Evolutionary conservation across 2,329 filamentous ascomycete genomes (phyloP), one percentile per base, ranked within the genome.

Genomic region (Botrytis fabae): DNA sequence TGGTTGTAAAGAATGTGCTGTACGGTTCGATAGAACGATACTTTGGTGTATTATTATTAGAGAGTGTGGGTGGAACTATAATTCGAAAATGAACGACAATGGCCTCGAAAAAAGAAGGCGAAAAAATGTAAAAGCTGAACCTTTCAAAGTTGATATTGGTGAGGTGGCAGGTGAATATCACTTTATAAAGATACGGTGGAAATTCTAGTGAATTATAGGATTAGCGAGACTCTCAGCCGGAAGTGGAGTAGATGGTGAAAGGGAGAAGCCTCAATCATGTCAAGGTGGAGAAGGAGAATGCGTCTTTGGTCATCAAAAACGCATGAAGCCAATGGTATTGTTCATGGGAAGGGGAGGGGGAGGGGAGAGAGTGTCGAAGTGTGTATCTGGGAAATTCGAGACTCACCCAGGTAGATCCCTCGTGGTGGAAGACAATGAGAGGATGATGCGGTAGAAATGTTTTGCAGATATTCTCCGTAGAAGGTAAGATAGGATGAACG

Each of bases 401-500:
- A 66, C 70, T 71, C 48, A 71, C 61, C 75, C 73, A 69, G 69
- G 70, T 73, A 72, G 74, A 76, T 77, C 74, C 76, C 76, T 77
- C 77, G 70, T 66, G 71, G 57, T 74, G 72, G 72, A 71, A 75
- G 57, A 70, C 35, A 61, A 8, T 35, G 61, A 38, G 38, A 69
- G 48, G 48, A 60, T 65, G 25, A 32, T 68, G 61, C 51, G 22
- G 63, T 61, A 42, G 51, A 59, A 61, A 38, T 65, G 42, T 35
- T 16, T 20, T 57, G 51, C 28, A 73, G 73, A 71, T 71, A 65
- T 75, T 75, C 70, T 69, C 74, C 62, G 72, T 62, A 68, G 74
- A 75, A 72, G 75, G 70, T 61, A 69, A 76, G 79, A 77, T 73
- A 70, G 79, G 80, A 81, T 81, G 77, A 80, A 81, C 80, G 80